These are phyloP conservation scores for Schizosaccharomyces octosporus DNA, from an alignment of 805 yeast genomes.

Conservation along the genomic window DNA sequence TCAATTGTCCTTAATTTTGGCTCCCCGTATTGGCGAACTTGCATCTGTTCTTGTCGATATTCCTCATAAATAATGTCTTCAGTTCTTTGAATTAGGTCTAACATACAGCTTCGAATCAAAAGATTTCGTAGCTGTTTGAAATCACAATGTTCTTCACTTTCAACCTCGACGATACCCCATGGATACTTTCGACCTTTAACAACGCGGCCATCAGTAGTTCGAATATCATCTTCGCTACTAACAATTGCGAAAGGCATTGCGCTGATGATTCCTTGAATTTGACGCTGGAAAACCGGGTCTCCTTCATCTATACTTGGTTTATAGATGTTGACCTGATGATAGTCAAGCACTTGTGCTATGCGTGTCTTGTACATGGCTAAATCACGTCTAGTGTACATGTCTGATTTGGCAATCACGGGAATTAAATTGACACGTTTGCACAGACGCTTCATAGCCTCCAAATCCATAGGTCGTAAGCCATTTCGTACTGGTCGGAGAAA, in stretches of 20 bases:
- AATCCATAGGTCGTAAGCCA: constrained; percentile 39
- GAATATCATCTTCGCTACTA: constrained; percentile 31
- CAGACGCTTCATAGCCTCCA: constrained; percentile 46
- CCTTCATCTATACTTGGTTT: constrained; percentile 22
- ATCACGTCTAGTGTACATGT: constrained; percentile 39
- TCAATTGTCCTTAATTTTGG: constrained; percentile 15
- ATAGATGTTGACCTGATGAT: constrained; percentile 34
- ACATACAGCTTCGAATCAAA: constrained; percentile 43
- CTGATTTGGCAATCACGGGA: constrained; percentile 65
- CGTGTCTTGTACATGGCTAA: constrained; percentile 25
- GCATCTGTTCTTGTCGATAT: constrained; percentile 36
- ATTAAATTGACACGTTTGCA: constrained; percentile 52
- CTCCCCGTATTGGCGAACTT: neutral
- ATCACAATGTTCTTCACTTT: constrained; percentile 55
- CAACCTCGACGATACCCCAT: constrained; percentile 78
- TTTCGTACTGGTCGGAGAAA: constrained; percentile 48
- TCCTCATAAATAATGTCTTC: constrained; percentile 46
- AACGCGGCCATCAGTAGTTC: constrained; percentile 20
- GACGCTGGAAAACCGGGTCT: constrained; percentile 13
- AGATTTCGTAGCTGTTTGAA: constrained; percentile 38
- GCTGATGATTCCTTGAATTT: constrained; percentile 7
- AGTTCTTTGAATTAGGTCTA: constrained; percentile 53
- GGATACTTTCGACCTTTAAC: constrained; percentile 55
- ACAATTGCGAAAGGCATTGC: constrained; percentile 49
- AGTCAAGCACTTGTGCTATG: constrained; percentile 15